Evolutionary conservation across 441 rosid species (phyloP).

Genomic region (Brassica hybrid): DNA sequence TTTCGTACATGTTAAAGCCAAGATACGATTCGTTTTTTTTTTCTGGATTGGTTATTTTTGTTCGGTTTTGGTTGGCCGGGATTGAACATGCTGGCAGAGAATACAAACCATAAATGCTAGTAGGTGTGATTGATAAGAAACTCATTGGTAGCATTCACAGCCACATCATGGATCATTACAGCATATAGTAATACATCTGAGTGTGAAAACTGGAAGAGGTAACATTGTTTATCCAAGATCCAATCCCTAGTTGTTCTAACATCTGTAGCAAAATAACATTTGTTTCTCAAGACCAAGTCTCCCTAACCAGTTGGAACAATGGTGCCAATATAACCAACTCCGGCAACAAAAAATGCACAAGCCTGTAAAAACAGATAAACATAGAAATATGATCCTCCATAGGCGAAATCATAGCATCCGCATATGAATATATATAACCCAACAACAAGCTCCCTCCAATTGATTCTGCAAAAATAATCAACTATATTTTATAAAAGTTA

Average conservation of each 20-base stretch:
- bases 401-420: constrained; percentile 75
- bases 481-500: too few species aligned
- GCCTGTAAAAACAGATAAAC: constrained; percentile 73
- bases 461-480: constrained; percentile 49
- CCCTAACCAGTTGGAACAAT: constrained; percentile 50
- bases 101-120: background rate
- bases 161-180: constrained; percentile 10
- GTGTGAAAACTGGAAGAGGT: background rate
- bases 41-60: background rate
- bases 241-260: constrained; percentile 27
- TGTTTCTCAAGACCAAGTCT: constrained; percentile 2
- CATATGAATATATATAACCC: constrained; percentile 73
- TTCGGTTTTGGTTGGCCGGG: background rate
- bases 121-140: background rate
- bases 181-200: background rate
- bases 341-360: constrained; percentile 77
- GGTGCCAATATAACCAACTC: constrained; percentile 84
- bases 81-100: background rate
- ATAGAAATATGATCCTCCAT: constrained; percentile 71
- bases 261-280: constrained; percentile 8
- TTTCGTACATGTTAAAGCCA: background rate
- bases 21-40: background rate
- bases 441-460: constrained; percentile 67
- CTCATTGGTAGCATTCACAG: background rate
- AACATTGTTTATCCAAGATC: constrained; percentile 29